Evolutionary conservation across 805 yeast species (phyloP), one percentile per base, ranked within the genome.

Genomic region (Metschnikowia lunata): DNA sequence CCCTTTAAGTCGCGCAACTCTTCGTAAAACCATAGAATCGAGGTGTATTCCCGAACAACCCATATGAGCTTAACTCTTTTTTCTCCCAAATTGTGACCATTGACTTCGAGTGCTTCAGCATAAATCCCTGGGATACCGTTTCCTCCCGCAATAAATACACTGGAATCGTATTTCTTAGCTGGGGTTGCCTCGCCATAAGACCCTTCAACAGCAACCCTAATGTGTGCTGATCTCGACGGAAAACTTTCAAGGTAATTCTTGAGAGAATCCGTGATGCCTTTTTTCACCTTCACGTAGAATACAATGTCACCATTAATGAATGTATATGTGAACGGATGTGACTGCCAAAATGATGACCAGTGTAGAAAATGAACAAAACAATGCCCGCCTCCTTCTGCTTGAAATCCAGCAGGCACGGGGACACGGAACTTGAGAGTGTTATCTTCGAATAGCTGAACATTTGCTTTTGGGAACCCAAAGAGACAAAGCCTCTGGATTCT

Each of bases 301-400:
- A 61, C 46, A 6, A 51, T 42, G 26, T 49, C 8, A 18, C 34
- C 46, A 26, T 37, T 47, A 18, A 49, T 14, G 9, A 50, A 46
- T 6, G 69, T 64, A 42, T 64, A 67, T 0, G 86, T 80, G 51
- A 82, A 82, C 3, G 88, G 88, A 58, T 82, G 88, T 0, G 86
- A 79, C 53, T 82, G 83, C 79, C 83, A 78, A 54, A 79, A 76
- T 52, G 75, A 61, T 30, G 64, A 50, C 36, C 70, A 66, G 30
- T 55, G 64, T 36, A 79, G 54, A 49, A 77, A 69, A 51, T 77
- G 79, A 14, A 82, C 59, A 63, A 78, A 82, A 27, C 79, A 79
- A 59, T 78, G 83, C 23, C 82, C 81, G 1, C 88, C 88, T 0
- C 85, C 83, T 38, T 62, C 61, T 5, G 76, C 69, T 23, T 69